Percentiles rank a stretch among this genome's conserved stretches.
Evolutionary conservation across 805 yeast species (phyloP).

Genomic region (Spathaspora arborariae): DNA sequence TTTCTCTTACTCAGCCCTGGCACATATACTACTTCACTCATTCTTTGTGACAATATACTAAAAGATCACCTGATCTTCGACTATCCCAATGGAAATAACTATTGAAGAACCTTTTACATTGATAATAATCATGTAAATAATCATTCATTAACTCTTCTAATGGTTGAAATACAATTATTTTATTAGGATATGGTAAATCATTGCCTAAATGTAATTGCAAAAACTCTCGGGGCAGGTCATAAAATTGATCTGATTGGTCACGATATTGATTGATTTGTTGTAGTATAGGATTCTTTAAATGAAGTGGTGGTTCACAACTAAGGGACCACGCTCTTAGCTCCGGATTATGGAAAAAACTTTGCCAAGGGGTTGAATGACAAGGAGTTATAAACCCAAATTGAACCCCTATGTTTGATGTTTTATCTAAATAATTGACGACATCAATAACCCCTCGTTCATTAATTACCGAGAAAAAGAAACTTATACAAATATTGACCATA

Average conservation of each 20-base stretch:
- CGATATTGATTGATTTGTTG: slow-evolving; percentile 43
- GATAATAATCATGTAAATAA: slow-evolving; percentile 42
- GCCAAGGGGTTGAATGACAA: slow-evolving; percentile 97
- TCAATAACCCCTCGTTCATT: slow-evolving; percentile 87
- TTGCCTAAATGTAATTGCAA: slow-evolving; percentile 21
- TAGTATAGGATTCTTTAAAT: slow-evolving; percentile 18
- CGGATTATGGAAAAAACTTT: slow-evolving; percentile 68
- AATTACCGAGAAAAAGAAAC: slow-evolving; percentile 52
- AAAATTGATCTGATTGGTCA: slow-evolving; percentile 87
- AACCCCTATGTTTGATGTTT: slow-evolving; percentile 15
- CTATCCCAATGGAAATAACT: slow-evolving; percentile 82
- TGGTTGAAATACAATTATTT: slow-evolving; percentile 68
- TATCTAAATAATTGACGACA: slow-evolving; percentile 51
- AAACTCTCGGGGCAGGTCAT: slow-evolving; percentile 60
- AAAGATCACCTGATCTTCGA: slow-evolving; percentile 73
- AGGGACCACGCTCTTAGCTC: slow-evolving; percentile 58
- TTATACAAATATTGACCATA: slow-evolving; percentile 37
- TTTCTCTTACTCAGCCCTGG: too few relatives aligned
- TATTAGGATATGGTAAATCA: slow-evolving; percentile 17
- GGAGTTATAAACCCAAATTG: slow-evolving; percentile 82
- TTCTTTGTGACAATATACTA: slow-evolving; percentile 47
- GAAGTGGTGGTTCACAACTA: slow-evolving; percentile 88
- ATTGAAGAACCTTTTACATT: slow-evolving; percentile 63
- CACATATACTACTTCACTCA: neutral
- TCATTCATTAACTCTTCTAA: slow-evolving; percentile 44